Conservation (phyloP, 2,329 filamentous ascomycete genomes). For the Clonostachys solani region DNA sequence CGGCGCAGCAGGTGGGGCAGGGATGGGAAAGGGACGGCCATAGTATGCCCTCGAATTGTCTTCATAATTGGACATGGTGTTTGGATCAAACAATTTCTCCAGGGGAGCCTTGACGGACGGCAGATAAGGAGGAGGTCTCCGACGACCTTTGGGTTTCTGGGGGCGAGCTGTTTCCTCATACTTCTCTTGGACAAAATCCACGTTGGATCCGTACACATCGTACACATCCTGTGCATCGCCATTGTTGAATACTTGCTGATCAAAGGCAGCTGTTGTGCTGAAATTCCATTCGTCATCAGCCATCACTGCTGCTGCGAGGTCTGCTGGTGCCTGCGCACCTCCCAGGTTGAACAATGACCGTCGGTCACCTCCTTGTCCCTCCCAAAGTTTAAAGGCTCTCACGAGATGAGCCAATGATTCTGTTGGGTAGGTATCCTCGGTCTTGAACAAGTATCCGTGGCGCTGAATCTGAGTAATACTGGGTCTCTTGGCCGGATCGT, state of each 20-base stretch:
- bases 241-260: conserved; percentile 48
- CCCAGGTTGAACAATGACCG: conserved; percentile 58
- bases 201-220: conserved; percentile 54
- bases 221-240: conserved; percentile 54
- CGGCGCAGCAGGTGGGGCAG: conserved; percentile 18
- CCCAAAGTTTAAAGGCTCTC: conserved; percentile 71
- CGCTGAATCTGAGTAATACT: conserved; percentile 65
- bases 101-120: conserved; percentile 54
- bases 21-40: conserved; percentile 33
- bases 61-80: conserved; percentile 60
- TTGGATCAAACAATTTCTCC: conserved; percentile 63
- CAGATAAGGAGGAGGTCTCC: conserved; percentile 54
- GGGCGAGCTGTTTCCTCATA: conserved; percentile 47
- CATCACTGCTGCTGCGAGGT: conserved; percentile 36
- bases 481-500: conserved; percentile 64
- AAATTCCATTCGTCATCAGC: conserved; percentile 64
- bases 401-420: conserved; percentile 61
- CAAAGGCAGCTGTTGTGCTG: conserved; percentile 61
- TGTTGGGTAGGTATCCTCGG: conserved; percentile 58
- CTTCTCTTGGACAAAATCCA: conserved; percentile 44
- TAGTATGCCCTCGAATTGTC: conserved; percentile 62
- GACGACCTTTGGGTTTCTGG: conserved; percentile 39
- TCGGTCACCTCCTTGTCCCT: conserved; percentile 67
- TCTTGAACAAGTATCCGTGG: conserved; percentile 65
- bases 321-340: conserved; percentile 50